Evolutionary conservation across 2,329 filamentous ascomycete species (phyloP).

Genomic region (Penicillium hordei): DNA sequence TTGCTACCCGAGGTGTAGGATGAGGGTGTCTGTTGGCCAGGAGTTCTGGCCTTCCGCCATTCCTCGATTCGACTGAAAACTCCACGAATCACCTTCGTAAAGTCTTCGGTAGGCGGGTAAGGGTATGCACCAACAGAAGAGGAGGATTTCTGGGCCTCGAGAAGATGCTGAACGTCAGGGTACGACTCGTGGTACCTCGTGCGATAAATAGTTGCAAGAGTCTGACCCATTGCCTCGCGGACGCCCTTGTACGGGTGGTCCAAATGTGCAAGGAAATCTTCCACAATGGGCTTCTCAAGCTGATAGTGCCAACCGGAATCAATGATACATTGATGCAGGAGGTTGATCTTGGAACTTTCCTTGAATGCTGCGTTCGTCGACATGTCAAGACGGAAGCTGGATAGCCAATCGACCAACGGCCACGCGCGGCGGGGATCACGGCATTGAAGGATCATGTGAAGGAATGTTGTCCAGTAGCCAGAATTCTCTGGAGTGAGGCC

Average conservation of each 20-base stretch:
- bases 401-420: slow-evolving; percentile 80
- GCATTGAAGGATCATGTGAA: slow-evolving; percentile 83
- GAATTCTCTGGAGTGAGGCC: slow-evolving; percentile 92
- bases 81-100: slow-evolving; percentile 67
- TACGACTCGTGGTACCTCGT: slow-evolving; percentile 95
- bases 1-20: slow-evolving; percentile 95
- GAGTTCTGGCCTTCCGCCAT: slow-evolving; percentile 80
- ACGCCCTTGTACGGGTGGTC: slow-evolving; percentile 98
- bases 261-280: slow-evolving; percentile 86
- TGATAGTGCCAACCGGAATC: slow-evolving; percentile 97
- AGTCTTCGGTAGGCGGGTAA: slow-evolving; percentile 75
- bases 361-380: slow-evolving; percentile 96
- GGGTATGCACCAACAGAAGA: slow-evolving; percentile 83
- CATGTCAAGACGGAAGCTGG: slow-evolving; percentile 88
- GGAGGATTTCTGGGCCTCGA: slow-evolving; percentile 73
- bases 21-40: slow-evolving; percentile 89
- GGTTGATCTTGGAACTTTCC: slow-evolving; percentile 91
- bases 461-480: slow-evolving; percentile 89
- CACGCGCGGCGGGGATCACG: slow-evolving; percentile 86
- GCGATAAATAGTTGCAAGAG: slow-evolving; percentile 82
- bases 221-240: slow-evolving; percentile 88
- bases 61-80: slow-evolving; percentile 78
- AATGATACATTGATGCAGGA: slow-evolving; percentile 82
- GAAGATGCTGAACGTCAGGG: slow-evolving; percentile 70
- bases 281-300: slow-evolving; percentile 78